A percentile compares a stretch with the other conserved stretches of the same genome.
Evolutionary conservation across 2,329 filamentous ascomycete species (phyloP).

Genomic region (Huntiella moniliformis): DNA sequence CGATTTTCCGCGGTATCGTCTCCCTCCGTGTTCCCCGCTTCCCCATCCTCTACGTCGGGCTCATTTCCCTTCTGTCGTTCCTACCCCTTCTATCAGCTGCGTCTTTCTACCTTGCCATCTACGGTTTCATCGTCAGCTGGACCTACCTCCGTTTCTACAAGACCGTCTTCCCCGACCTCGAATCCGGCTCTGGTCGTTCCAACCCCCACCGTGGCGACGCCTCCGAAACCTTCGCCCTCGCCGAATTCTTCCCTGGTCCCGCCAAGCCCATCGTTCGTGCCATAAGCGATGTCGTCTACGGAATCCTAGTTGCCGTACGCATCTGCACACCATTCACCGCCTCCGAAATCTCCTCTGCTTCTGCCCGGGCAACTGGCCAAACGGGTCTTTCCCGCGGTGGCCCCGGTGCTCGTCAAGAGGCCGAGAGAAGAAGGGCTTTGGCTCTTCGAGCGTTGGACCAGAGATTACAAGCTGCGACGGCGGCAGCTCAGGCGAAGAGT

Average conservation of each 20-base stretch:
- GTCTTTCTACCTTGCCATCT: constrained; percentile 58
- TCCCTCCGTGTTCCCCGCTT: constrained; percentile 68
- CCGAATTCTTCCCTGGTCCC: constrained; percentile 81
- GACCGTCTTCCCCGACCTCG: constrained; percentile 48
- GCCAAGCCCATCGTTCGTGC: constrained; percentile 60
- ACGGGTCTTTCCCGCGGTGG: constrained; percentile 37
- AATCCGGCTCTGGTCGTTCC: constrained; percentile 27
- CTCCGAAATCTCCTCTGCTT: constrained; percentile 57
- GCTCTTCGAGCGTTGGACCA: constrained; percentile 87
- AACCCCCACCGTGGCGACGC: constrained; percentile 62
- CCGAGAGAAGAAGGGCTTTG: constrained; percentile 71
- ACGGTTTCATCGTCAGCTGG: constrained; percentile 78
- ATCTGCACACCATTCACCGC: constrained; percentile 74
- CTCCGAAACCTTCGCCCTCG: constrained; percentile 89
- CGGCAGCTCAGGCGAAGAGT: constrained; percentile 20
- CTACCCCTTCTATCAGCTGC: constrained; percentile 46
- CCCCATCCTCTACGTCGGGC: constrained; percentile 53
- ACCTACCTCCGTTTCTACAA: constrained; percentile 95
- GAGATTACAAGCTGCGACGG: constrained; percentile 66
- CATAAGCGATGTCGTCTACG: constrained; percentile 58
- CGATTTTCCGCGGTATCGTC: constrained; percentile 70
- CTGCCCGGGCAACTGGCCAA: constrained; percentile 45
- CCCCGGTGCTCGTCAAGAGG: constrained; percentile 66
- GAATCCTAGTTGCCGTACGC: constrained; percentile 51
- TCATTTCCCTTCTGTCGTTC: constrained; percentile 46